Conservation (phyloP, 78 protist species). For the Dictyostelium discoideum region dicty_2.7 NC_007091.3:1242501-1243000, state of each 20-base stretch:
- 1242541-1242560: conserved; percentile 1
- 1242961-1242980: neutral
- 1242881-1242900: neutral
- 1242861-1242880: neutral
- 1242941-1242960: neutral
- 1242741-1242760: conserved; percentile 16
- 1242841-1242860: neutral
- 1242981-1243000: neutral
- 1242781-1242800: conserved; percentile 70
- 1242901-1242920: neutral
- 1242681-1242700: conserved; percentile 17
- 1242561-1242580: neutral
- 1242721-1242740: neutral
- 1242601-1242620: neutral
- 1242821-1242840: neutral
- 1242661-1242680: neutral
- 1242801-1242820: neutral
- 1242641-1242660: neutral
- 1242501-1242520: conserved; percentile 7
- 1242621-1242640: neutral
- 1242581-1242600: neutral
- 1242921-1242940: neutral
- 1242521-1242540: neutral
- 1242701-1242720: conserved; percentile 21
- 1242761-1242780: conserved; percentile 66